Percentiles rank a stretch among this genome's conserved stretches.
These are phyloP conservation scores for Tetradesmus lagerheimii DNA, from an alignment of 139 green algal species.

Conservation along the genomic window DNA sequence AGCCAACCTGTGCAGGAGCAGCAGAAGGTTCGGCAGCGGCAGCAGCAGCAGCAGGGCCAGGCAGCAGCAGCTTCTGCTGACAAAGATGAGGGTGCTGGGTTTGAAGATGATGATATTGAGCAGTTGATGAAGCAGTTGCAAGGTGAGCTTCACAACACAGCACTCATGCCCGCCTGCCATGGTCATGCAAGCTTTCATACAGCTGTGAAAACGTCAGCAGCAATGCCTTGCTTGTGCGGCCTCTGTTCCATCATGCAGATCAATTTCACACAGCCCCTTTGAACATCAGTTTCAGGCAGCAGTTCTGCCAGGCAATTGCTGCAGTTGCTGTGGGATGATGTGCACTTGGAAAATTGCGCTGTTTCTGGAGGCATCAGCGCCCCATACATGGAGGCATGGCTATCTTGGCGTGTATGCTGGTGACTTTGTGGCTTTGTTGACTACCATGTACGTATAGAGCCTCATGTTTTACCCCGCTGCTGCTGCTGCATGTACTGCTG, in stretches of 20 bases:
- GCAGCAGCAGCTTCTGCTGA: background rate
- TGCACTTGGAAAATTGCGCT: too few species aligned
- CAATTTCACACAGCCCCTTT: too few species aligned
- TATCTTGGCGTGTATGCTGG: background rate
- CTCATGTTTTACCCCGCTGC: background rate
- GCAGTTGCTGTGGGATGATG: too few species aligned
- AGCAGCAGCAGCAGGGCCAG: background rate
- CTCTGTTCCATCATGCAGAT: too few species aligned
- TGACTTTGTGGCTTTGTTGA: background rate
- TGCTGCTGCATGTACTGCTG: constrained; percentile 1
- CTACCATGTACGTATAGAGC: too few species aligned
- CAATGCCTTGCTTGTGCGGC: too few species aligned
- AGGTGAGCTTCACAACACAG: background rate
- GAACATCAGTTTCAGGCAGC: too few species aligned
- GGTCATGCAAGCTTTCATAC: too few species aligned
- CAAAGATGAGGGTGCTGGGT: background rate
- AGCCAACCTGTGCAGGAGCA: background rate
- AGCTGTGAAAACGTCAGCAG: background rate
- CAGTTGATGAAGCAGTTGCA: constrained; percentile 28
- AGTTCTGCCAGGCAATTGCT: too few species aligned
- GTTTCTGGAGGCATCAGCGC: too few species aligned
- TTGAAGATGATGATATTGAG: constrained; percentile 20
- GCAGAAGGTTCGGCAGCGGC: background rate
- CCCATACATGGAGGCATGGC: too few species aligned
- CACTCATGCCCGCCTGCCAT: too few species aligned